phyloP scores from a whole-genome alignment of 805 yeast species.

The Pichia membranifaciens region DNA sequence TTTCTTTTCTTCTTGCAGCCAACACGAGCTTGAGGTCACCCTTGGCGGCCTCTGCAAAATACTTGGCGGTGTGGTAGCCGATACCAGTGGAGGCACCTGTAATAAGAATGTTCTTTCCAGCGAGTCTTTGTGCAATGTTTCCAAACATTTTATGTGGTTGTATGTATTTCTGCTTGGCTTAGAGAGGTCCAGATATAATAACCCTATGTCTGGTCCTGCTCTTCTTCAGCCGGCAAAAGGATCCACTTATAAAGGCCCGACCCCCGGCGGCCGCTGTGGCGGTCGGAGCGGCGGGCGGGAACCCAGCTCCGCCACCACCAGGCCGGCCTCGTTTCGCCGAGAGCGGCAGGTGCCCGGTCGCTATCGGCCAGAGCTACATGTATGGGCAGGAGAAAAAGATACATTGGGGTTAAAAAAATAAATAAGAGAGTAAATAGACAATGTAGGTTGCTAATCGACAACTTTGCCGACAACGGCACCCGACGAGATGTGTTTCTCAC shows the following conservation, averaged over 20 bases:
- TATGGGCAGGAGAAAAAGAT: not conserved
- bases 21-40: slow-evolving; percentile 45
- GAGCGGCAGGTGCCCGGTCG: not conserved
- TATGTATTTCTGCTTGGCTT: no score
- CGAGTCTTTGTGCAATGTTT: slow-evolving; percentile 70
- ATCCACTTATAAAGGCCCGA: not conserved
- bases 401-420: not conserved
- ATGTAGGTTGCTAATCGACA: slow-evolving; percentile 16
- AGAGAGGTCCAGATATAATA: no score
- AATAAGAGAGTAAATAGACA: not conserved
- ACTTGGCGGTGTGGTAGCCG: slow-evolving; percentile 86
- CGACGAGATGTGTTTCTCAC: slow-evolving; percentile 40
- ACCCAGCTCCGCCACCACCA: slow-evolving; percentile 5
- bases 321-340: not conserved
- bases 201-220: no score
- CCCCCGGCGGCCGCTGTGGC: not conserved
- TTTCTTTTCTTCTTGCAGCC: slow-evolving; percentile 49
- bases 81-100: slow-evolving; percentile 98
- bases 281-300: slow-evolving; percentile 2
- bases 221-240: no score
- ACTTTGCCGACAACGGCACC: slow-evolving; percentile 49
- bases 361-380: not conserved
- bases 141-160: slow-evolving; percentile 30
- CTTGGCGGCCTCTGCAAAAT: slow-evolving; percentile 62
- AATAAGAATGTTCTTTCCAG: slow-evolving; percentile 72